These are phyloP conservation scores for Huntiella omanensis DNA, from an alignment of 2,329 filamentous ascomycete genomes.

Conservation along the genomic window DNA sequence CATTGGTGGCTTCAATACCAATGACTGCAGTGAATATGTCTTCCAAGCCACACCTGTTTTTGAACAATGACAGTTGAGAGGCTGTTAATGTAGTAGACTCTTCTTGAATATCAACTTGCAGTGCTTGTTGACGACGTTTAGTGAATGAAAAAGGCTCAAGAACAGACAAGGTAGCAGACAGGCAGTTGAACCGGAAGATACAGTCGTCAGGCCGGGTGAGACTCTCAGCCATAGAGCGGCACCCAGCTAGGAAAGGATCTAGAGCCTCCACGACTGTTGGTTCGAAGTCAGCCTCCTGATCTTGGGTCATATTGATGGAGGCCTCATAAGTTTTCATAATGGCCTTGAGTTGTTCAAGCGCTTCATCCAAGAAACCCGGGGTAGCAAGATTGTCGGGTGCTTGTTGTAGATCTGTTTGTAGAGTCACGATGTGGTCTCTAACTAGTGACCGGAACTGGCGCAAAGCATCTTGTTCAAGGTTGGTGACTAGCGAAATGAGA, in stretches of 20 bases:
- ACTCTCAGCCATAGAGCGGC: conserved; percentile 45
- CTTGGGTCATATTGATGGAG: conserved; percentile 43
- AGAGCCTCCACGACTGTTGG: conserved; percentile 60
- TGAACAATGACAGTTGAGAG: conserved; percentile 54
- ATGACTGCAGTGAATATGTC: conserved; percentile 28
- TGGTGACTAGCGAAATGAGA: conserved; percentile 48
- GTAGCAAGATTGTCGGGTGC: conserved; percentile 55
- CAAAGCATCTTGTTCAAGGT: conserved; percentile 57
- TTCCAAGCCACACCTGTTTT: conserved; percentile 54
- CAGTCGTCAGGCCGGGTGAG: conserved; percentile 40
- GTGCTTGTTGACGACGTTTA: conserved; percentile 29
- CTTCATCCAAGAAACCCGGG: conserved; percentile 63
- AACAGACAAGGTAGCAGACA: conserved; percentile 35
- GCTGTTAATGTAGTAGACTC: conserved; percentile 40
- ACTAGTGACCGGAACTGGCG: conserved; percentile 67
- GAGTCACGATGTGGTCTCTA: conserved; percentile 56
- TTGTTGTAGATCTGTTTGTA: conserved; percentile 53
- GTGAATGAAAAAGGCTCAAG: conserved; percentile 48
- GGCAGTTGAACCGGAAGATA: conserved; percentile 58
- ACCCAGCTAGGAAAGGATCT: conserved; percentile 68
- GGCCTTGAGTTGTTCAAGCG: conserved; percentile 55
- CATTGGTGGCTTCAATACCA: conserved; percentile 19
- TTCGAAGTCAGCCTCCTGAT: conserved; percentile 51
- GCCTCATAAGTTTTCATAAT: conserved; percentile 80
- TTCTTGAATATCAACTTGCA: conserved; percentile 36